Evolutionary conservation across 2,329 filamentous ascomycete genomes (phyloP).

Genomic region (Aspergillus ustus): DNA sequence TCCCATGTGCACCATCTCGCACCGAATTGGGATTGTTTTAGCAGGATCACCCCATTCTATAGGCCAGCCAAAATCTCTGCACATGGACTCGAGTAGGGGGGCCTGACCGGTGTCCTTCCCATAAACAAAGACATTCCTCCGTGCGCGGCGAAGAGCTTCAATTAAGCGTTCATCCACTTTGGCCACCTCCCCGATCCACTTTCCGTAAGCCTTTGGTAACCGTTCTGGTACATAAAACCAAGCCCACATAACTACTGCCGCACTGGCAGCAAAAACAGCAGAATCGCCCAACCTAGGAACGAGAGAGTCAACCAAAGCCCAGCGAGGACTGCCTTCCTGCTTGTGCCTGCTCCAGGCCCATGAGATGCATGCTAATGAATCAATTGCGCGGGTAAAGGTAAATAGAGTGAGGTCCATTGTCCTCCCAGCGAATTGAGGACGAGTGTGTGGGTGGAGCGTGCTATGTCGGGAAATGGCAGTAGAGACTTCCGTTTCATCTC

Average conservation of each 20-base stretch:
- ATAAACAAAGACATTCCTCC: conserved; percentile 69
- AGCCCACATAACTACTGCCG: conserved; percentile 82
- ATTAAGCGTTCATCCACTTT: conserved; percentile 76
- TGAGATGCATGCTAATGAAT: conserved; percentile 69
- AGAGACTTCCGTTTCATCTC: conserved; percentile 14
- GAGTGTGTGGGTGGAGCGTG: conserved; percentile 21
- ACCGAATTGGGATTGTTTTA: conserved; percentile 73
- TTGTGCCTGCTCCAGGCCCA: conserved; percentile 59
- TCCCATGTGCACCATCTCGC: conserved; percentile 83
- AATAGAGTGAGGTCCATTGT: conserved; percentile 86
- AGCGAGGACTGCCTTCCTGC: conserved; percentile 35
- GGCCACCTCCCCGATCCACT: conserved; percentile 80
- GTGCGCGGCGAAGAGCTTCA: conserved; percentile 70
- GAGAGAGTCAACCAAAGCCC: conserved; percentile 46
- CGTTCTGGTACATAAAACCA: conserved; percentile 79
- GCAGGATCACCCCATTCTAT: conserved; percentile 73
- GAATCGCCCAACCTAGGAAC: conserved; percentile 63
- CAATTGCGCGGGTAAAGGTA: conserved; percentile 70
- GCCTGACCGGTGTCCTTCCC: conserved; percentile 74
- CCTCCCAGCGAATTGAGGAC: conserved; percentile 63
- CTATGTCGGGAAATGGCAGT: conserved; percentile 4
- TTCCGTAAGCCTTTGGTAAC: conserved; percentile 74
- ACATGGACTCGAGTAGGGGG: conserved; percentile 71
- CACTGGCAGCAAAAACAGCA: conserved; percentile 71
- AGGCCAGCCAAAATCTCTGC: conserved; percentile 71